Evolutionary conservation across 148 eudicot species (phyloP), one percentile per base, ranked within the genome.

Genomic region (Silene uniflora): DNA sequence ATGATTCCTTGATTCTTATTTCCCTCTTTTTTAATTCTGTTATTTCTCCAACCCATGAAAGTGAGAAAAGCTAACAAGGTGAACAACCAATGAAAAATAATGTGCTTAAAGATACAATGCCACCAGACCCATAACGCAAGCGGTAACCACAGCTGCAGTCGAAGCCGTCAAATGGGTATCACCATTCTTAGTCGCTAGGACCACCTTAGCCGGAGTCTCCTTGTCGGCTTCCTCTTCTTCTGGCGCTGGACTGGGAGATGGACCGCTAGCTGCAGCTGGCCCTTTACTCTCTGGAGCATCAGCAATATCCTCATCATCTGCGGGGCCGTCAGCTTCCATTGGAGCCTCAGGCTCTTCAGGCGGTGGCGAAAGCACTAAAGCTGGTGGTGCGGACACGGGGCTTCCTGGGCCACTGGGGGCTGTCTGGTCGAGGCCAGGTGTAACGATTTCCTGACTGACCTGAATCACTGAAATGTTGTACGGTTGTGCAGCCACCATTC

Each of bases 381-480:
- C 35, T 0, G 82, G 77, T 16, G 76, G 73, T 1, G 80, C 7
- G 3, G 66, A 71, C 62, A 19, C 68, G 5, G 85, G 85, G 66
- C 73, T 71, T 0, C 64, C 13, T 0, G 79, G 77, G 0, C 56
- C 71, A 18, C 69, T 11, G 11, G 83, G 63, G 0, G 75, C 68
- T 6, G 60, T 56, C 39, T 79, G 85, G 22, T 83, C 83, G 9
- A 86, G 73, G 6, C 88, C 88, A 4, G 86, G 88, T 0, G 84
- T 74, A 12, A 70, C 49, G 22, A 86, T 83, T 0, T 82, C 76
- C 29, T 77, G 64, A 42, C 84, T 78, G 10, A 87, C 75, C 49
- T 87, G 83, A 8, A 87, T 44, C 16, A 87, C 83, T 8, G 88
- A 83, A 46, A 87, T 79, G 66, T 83, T 77, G 73, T 56, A 85